A percentile compares a stretch with the other conserved stretches of the same genome.
phyloP scores from a whole-genome alignment of 2,329 filamentous ascomycete genomes.

The Beauveria medogensis region DNA sequence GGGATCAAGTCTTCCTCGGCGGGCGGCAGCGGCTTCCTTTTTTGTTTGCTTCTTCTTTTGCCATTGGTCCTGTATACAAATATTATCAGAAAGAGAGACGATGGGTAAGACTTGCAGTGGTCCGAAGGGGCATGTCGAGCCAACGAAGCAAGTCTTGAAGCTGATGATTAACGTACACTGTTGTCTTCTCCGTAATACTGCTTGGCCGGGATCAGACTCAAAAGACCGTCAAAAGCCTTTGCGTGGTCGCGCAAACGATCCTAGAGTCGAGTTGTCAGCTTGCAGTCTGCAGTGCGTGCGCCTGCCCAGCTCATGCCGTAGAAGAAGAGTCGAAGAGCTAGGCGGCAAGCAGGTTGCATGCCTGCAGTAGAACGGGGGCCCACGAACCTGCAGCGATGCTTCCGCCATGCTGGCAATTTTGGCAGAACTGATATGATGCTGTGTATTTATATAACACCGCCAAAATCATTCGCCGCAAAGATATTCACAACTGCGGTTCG shows the following conservation, averaged over 20 bases:
- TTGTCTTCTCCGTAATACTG: constrained; percentile 84
- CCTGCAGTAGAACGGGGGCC: constrained; percentile 14
- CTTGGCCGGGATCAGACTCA: constrained; percentile 84
- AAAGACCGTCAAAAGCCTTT: constrained; percentile 75
- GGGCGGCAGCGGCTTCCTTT: constrained; percentile 72
- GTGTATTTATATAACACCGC: not conserved
- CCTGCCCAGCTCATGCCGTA: not conserved
- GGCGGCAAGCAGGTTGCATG: not conserved
- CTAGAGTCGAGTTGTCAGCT: constrained; percentile 23
- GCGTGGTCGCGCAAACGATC: constrained; percentile 51
- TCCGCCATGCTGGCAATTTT: constrained; percentile 31
- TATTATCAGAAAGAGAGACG: not conserved
- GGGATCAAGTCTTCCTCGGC: constrained; percentile 83
- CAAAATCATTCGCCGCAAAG: not conserved
- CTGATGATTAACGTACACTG: constrained; percentile 52
- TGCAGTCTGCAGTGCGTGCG: not conserved
- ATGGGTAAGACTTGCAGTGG: constrained; percentile 2
- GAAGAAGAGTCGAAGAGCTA: not conserved
- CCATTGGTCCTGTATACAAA: constrained; percentile 72
- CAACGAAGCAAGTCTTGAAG: not conserved
- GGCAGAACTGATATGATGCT: not conserved
- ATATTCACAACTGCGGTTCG: constrained; percentile 1
- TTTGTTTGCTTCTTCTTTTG: constrained; percentile 91
- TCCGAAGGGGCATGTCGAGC: constrained; percentile 3
- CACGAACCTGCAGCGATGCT: constrained; percentile 39